Percentiles rank a stretch among this genome's conserved stretches.
Evolutionary conservation across 192 early-diverging fungal species (phyloP).

Genomic region (Linnemannia elongata): DNA sequence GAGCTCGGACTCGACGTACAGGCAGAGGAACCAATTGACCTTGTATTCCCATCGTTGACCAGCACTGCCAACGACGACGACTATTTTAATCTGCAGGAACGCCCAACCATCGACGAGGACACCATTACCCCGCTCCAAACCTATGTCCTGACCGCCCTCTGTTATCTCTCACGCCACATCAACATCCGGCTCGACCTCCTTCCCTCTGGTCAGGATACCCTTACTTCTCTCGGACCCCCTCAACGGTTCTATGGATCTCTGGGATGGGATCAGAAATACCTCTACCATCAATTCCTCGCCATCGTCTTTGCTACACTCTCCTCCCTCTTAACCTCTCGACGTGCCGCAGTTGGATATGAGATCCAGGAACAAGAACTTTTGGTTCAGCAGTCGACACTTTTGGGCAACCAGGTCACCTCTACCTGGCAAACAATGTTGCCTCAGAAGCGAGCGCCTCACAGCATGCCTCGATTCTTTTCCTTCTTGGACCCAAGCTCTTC

Average conservation of each 20-base stretch:
- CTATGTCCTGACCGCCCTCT: slow-evolving; percentile 43
- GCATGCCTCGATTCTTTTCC: slow-evolving; percentile 45
- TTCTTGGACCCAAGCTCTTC: slow-evolving; percentile 42
- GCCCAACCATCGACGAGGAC: slow-evolving; percentile 4
- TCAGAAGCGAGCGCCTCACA: slow-evolving; percentile 36
- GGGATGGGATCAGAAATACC: slow-evolving; percentile 1
- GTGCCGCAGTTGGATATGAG: not conserved
- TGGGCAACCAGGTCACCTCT: slow-evolving; percentile 28
- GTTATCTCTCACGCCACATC: slow-evolving; percentile 48
- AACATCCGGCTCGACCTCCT: slow-evolving; percentile 52
- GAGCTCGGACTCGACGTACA: slow-evolving; percentile 51
- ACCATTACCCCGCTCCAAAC: slow-evolving; percentile 32
- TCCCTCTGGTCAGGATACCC: slow-evolving; percentile 48
- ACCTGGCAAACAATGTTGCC: slow-evolving; percentile 38
- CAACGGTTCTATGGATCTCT: slow-evolving; percentile 38
- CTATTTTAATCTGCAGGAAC: not conserved
- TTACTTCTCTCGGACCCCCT: slow-evolving; percentile 42
- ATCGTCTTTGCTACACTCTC: slow-evolving; percentile 36
- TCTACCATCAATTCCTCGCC: slow-evolving; percentile 43
- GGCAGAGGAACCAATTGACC: slow-evolving; percentile 44
- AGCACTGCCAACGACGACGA: not conserved
- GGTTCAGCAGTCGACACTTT: slow-evolving; percentile 24
- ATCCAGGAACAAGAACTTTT: slow-evolving; percentile 9
- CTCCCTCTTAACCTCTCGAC: not conserved
- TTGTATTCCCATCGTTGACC: slow-evolving; percentile 24